Conservation (phyloP, 192 early-diverging fungal genomes). For the Coemansia interrupta region DNA sequence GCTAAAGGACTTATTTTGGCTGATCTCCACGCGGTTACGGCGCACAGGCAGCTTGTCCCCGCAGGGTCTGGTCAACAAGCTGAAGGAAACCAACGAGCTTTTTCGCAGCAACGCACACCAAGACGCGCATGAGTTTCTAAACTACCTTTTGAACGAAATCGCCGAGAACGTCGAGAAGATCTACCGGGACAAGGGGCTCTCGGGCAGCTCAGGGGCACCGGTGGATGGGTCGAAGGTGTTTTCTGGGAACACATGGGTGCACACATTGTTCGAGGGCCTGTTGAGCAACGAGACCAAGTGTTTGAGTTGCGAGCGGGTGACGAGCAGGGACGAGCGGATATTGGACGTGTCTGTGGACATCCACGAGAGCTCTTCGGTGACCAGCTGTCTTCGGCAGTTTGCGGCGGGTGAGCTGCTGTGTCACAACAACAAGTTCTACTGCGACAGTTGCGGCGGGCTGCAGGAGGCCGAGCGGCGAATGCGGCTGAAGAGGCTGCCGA, state of each 20-base stretch:
- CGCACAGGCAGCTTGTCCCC: conserved; percentile 81
- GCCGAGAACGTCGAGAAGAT: conserved; percentile 78
- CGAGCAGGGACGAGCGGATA: conserved; percentile 90
- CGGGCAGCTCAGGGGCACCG: conserved; percentile 19
- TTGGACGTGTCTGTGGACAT: conserved; percentile 96
- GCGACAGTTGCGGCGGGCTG: conserved; percentile 87
- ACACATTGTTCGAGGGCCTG: conserved; percentile 91
- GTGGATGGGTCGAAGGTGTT: conserved; percentile 21
- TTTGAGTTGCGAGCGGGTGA: conserved; percentile 93
- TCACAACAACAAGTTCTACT: conserved; percentile 97
- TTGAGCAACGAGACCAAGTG: conserved; percentile 97
- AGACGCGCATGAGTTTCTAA: conserved; percentile 98
- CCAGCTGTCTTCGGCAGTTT: conserved; percentile 91
- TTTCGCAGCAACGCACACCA: conserved; percentile 94
- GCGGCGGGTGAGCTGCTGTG: conserved; percentile 92
- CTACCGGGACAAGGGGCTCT: conserved; percentile 50
- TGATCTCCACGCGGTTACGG: conserved; percentile 79
- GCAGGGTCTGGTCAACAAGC: conserved; percentile 76
- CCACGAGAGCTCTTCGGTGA: conserved; percentile 92
- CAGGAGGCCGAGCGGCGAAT: conserved; percentile 98
- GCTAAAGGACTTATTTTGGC: conserved; percentile 81
- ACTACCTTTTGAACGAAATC: conserved; percentile 89
- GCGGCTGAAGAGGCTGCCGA: conserved; percentile 92
- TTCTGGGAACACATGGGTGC: conserved; percentile 76
- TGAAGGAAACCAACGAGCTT: conserved; percentile 92